Evolutionary conservation across 345 rosid species (phyloP).

Genomic region (Syzygium oleosum): DNA sequence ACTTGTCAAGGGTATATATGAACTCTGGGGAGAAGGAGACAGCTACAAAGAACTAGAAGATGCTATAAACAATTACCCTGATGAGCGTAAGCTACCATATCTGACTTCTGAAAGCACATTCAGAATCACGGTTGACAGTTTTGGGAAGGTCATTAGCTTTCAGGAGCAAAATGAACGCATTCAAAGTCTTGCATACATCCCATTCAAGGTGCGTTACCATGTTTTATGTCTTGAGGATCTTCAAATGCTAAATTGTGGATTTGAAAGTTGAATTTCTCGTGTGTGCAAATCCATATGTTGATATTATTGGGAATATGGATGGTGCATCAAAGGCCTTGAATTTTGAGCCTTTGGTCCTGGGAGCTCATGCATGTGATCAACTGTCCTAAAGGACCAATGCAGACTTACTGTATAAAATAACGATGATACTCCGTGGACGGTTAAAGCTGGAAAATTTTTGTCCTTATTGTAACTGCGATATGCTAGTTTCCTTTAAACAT

Average conservation of each 20-base stretch:
- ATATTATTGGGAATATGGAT: not conserved
- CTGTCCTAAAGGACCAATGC: not conserved
- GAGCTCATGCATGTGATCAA: not conserved
- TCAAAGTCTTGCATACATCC: conserved; percentile 51
- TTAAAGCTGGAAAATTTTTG: not conserved
- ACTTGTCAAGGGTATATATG: conserved; percentile 92
- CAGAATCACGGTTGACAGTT: conserved; percentile 72
- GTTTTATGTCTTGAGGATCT: not conserved
- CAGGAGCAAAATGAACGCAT: conserved; percentile 79
- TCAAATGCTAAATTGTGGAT: not conserved
- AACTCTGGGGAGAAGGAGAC: conserved; percentile 93
- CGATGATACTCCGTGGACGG: not conserved
- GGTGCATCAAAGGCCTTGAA: not conserved
- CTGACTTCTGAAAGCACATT: conserved; percentile 49
- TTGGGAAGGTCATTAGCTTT: conserved; percentile 66
- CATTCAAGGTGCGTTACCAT: conserved; percentile 49
- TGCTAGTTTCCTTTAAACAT: not conserved
- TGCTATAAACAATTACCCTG: conserved; percentile 56
- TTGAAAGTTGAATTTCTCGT: not conserved
- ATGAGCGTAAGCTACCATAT: conserved; percentile 61
- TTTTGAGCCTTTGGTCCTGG: not conserved
- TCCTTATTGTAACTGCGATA: not conserved
- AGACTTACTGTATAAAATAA: not conserved
- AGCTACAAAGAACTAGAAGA: conserved; percentile 64
- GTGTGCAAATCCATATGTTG: not conserved